Evolutionary conservation across 2,329 filamentous ascomycete species (phyloP), one percentile per base, ranked within the genome.

Genomic region (Scleromitrula shiraiana): DNA sequence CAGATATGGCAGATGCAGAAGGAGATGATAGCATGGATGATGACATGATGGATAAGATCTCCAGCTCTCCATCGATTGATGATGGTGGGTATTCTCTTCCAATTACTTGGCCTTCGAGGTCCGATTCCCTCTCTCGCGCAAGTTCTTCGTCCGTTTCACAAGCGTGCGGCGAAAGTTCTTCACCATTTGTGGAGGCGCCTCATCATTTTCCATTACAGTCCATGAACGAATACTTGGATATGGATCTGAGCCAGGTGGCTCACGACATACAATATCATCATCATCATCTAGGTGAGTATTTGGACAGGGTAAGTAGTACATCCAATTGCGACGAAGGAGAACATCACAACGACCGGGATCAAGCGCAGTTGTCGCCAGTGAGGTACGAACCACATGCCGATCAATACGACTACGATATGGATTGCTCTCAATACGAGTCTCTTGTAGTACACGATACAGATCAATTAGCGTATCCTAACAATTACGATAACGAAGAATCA

Each of bases 21-120:
- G 85, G 75, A 40, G 79, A 87, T 52, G 85, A 86, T 58, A 78
- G 86, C 60, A 70, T 89, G 65, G 89, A 65, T 47, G 82, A 96
- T 68, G 91, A 97, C 67, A 82, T 95, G 82, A 88, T 95, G 85
- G 93, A 97, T 72, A 93, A 93, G 69, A 96, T 98, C 57, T 97
- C 91, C 62, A 97, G 90, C 68, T 97, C 91, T 61, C 93, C 93
- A 64, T 97, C 91, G 60, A 98, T 98, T 68, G 89, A 95, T 75
- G 91, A 97, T 84, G 91, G 91, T 98, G 82, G 77, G 89, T 93
- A 73, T 62, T 56, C 55, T 52, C 57, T 62, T 61, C 55, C 55
- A 48, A 50, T 50, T 46, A 23, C 52, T 30, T 64, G 61, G 61
- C 60, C 59, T 43, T 50, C 53, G 38, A 56, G 60, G 53, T 53